A percentile compares a stretch with the other conserved stretches of the same genome.
These are phyloP conservation scores for Microbotryomycetes sp. DNA, from an alignment of 1,284 basidiomycete species.

Conservation along the genomic window DNA sequence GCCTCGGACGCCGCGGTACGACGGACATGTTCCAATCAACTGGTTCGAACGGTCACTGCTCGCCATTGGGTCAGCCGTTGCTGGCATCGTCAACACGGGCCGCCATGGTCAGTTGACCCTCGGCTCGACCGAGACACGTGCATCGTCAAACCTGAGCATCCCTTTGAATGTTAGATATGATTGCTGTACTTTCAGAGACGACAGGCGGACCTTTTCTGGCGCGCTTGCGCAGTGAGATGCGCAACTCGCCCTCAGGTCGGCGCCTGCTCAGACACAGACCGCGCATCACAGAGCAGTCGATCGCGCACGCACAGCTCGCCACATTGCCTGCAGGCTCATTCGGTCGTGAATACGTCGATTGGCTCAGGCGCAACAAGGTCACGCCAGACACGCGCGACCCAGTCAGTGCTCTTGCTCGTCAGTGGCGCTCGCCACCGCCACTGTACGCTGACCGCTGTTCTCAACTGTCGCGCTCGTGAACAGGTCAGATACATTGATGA, in stretches of 20 bases:
- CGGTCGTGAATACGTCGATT: conserved; percentile 79
- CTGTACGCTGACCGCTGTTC: background rate
- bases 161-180: conserved; percentile 61
- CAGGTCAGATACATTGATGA: conserved; percentile 91
- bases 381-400: conserved; percentile 90
- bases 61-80: conserved; percentile 74
- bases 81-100: conserved; percentile 72
- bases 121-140: background rate
- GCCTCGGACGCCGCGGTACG: conserved; percentile 40
- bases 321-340: conserved; percentile 70
- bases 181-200: conserved; percentile 84
- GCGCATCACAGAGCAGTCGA: conserved; percentile 65
- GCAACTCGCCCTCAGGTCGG: conserved; percentile 51
- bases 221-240: conserved; percentile 69
- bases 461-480: conserved; percentile 8
- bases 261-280: conserved; percentile 64
- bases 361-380: conserved; percentile 84
- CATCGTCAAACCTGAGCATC: conserved; percentile 10
- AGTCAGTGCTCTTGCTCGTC: conserved; percentile 47
- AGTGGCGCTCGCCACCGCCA: background rate
- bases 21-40: conserved; percentile 74
- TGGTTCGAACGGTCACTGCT: conserved; percentile 76
- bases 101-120: conserved; percentile 64
- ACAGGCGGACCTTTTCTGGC: conserved; percentile 77
- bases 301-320: conserved; percentile 56